These are phyloP conservation scores for Cercospora citrullina DNA, from an alignment of 2,329 filamentous ascomycete species.

Conservation along the genomic window DNA sequence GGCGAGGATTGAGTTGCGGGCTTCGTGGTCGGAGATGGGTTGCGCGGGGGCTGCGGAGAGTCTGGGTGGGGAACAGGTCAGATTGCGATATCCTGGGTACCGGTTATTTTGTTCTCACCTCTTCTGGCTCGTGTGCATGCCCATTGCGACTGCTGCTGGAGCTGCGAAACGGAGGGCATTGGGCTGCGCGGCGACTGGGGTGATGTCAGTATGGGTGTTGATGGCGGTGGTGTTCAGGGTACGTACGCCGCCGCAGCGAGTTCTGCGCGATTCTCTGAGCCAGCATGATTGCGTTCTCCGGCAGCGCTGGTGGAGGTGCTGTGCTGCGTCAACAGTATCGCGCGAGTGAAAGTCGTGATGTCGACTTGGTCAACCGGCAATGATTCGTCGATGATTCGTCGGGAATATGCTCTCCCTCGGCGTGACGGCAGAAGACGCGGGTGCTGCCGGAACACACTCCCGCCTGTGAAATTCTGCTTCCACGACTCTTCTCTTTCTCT, in stretches of 20 bases:
- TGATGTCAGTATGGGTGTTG: constrained; percentile 21
- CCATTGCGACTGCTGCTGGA: constrained; percentile 46
- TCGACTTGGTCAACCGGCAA: background rate
- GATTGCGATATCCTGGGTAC: too few relatives aligned
- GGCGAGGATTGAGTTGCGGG: constrained; percentile 66
- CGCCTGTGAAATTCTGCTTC: background rate
- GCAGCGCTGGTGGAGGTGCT: constrained; percentile 16
- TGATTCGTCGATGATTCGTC: constrained; percentile 5
- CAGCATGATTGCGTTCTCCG: constrained; percentile 42
- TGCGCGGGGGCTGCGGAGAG: constrained; percentile 51
- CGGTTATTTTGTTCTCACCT: too few relatives aligned
- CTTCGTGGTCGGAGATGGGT: constrained; percentile 54
- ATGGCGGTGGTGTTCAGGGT: background rate
- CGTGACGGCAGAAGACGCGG: background rate
- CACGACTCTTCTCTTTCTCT: constrained; percentile 4
- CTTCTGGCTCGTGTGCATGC: constrained; percentile 43
- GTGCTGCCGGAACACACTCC: background rate
- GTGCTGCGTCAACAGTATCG: background rate
- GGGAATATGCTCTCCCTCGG: background rate
- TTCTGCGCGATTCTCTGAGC: constrained; percentile 48
- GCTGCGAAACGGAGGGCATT: constrained; percentile 49
- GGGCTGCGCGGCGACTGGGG: constrained; percentile 47
- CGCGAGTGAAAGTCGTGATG: constrained; percentile 35
- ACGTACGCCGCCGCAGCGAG: constrained; percentile 41
- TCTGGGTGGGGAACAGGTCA: too few relatives aligned